These are phyloP conservation scores for Galium porrigens DNA, from an alignment of 305 asterid genomes.

Conservation along the genomic window DNA sequence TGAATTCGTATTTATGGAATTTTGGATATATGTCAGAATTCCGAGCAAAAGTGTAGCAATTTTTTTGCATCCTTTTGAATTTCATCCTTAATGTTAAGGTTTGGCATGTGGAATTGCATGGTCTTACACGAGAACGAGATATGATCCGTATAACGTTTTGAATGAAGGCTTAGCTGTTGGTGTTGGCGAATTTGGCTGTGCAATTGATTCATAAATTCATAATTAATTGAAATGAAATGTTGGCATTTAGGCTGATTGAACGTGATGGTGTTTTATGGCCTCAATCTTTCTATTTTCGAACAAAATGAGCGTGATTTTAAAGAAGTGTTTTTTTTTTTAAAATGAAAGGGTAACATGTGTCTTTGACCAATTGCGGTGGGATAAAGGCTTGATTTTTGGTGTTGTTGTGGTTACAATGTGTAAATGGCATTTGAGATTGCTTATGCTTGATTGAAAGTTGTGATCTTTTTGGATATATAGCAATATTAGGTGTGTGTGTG, in stretches of 20 bases:
- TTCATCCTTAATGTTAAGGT: constrained; percentile 5
- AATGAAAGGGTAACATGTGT: background rate
- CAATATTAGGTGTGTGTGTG: background rate
- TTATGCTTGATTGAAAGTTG: background rate
- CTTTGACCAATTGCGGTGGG: background rate
- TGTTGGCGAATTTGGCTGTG: background rate
- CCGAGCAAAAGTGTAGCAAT: background rate
- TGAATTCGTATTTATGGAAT: background rate
- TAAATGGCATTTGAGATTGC: background rate
- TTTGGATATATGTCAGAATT: background rate
- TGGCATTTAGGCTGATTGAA: background rate
- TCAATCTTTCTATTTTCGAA: background rate
- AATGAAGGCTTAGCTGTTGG: no score
- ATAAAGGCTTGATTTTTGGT: background rate
- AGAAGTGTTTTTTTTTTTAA: background rate
- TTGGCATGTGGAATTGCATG: constrained; percentile 3
- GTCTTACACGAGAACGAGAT: background rate
- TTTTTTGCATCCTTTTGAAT: background rate
- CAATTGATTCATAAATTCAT: background rate
- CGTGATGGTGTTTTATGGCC: constrained; percentile 2
- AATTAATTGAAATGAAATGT: background rate
- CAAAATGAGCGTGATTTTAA: background rate
- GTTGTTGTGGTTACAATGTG: background rate
- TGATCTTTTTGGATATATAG: background rate
- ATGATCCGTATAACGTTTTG: background rate